Evolutionary conservation across 2,329 filamentous ascomycete genomes (phyloP).

Genomic region (Chaetomium strumarium): DNA sequence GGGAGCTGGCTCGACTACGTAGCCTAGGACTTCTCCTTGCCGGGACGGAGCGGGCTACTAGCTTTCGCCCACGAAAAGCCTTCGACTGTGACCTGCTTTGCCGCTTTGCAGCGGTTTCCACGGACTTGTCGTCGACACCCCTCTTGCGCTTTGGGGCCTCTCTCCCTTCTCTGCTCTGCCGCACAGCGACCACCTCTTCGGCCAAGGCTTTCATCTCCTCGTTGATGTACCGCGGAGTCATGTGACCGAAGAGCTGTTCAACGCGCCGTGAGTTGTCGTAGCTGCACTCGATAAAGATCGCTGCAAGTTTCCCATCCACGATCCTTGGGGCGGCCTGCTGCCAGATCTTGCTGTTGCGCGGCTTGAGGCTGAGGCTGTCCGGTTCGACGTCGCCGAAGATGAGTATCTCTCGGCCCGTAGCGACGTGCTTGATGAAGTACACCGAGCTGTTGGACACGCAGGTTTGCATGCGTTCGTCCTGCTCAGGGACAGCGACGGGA

Average conservation of each 20-base stretch:
- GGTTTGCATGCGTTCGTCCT: slow-evolving; percentile 27
- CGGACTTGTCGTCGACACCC: slow-evolving; percentile 33
- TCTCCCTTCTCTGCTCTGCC: slow-evolving; percentile 20
- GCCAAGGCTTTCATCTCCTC: slow-evolving; percentile 72
- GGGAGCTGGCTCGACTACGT: slow-evolving; percentile 8
- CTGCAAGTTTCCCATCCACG: slow-evolving; percentile 61
- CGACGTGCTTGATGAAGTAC: slow-evolving; percentile 80
- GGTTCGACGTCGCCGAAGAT: slow-evolving; percentile 96
- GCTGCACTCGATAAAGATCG: slow-evolving; percentile 93
- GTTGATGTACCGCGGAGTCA: slow-evolving; percentile 77
- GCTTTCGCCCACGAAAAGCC: slow-evolving; percentile 18
- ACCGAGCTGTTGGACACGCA: slow-evolving; percentile 85
- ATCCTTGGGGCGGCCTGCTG: slow-evolving; percentile 83
- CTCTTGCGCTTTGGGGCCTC: slow-evolving; percentile 55
- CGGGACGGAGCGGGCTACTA: slow-evolving; percentile 18
- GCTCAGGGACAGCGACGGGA: slow-evolving; percentile 24
- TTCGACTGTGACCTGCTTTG: slow-evolving; percentile 15
- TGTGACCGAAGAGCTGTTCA: slow-evolving; percentile 77
- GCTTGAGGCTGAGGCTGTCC: slow-evolving; percentile 74
- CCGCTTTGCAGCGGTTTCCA: slow-evolving; percentile 13
- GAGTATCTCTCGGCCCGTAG: slow-evolving; percentile 69
- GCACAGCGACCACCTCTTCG: slow-evolving; percentile 56
- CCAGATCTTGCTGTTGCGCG: slow-evolving; percentile 81
- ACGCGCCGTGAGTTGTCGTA: slow-evolving; percentile 77
- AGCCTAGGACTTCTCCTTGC: slow-evolving; percentile 8